Evolutionary conservation across 371 early-diverging fungal species (phyloP).

Genomic region (Smittium culicis): DNA sequence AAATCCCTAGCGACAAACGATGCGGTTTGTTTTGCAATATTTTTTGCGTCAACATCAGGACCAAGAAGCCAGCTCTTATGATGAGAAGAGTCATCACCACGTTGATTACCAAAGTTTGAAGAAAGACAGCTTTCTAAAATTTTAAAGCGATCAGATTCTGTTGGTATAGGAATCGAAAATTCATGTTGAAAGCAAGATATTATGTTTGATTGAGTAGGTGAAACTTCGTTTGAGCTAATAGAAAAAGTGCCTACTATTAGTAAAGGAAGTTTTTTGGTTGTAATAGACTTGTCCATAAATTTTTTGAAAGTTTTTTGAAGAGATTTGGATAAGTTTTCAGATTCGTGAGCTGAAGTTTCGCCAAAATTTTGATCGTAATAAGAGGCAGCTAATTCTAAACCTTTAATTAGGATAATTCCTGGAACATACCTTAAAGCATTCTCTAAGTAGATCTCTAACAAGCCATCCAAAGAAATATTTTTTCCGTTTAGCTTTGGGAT

Average conservation of each 20-base stretch:
- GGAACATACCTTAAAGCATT: slow-evolving; percentile 65
- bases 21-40: slow-evolving; percentile 79
- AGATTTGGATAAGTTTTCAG: slow-evolving; percentile 57
- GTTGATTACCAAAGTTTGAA: slow-evolving; percentile 31
- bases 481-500: slow-evolving; percentile 57
- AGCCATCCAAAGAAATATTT: slow-evolving; percentile 55
- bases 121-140: slow-evolving; percentile 34
- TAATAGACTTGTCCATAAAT: slow-evolving; percentile 37
- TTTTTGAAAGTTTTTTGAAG: slow-evolving; percentile 53
- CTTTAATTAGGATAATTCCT: slow-evolving; percentile 57
- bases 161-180: slow-evolving; percentile 50
- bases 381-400: slow-evolving; percentile 63
- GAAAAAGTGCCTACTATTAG: slow-evolving; percentile 55
- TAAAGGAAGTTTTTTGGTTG: slow-evolving; percentile 48
- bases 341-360: slow-evolving; percentile 31
- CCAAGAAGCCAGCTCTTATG: slow-evolving; percentile 40
- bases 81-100: slow-evolving; percentile 15
- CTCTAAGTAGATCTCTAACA: slow-evolving; percentile 46
- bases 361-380: slow-evolving; percentile 40
- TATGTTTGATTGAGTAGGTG: slow-evolving; percentile 41
- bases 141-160: slow-evolving; percentile 46
- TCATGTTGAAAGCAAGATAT: slow-evolving; percentile 56
- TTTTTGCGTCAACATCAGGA: slow-evolving; percentile 42
- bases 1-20: slow-evolving; percentile 79
- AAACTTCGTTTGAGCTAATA: slow-evolving; percentile 36